phyloP scores from a whole-genome alignment of 805 yeast genomes.

The Ogataea dorogensis region DNA sequence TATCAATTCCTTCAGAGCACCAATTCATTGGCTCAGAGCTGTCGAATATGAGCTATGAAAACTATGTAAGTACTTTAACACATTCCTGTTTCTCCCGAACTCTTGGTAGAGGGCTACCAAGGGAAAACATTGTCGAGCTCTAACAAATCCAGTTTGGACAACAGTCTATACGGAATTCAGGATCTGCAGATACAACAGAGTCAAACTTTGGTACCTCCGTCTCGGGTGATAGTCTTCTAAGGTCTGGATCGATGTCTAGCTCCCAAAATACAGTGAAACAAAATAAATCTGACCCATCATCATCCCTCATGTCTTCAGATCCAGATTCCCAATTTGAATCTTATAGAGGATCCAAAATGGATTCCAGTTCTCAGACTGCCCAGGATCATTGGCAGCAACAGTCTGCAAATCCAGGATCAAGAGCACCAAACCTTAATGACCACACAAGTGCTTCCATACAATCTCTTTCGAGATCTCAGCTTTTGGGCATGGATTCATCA shows the following conservation, averaged over 20 bases:
- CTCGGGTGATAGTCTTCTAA: slow-evolving; percentile 17
- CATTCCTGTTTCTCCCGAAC: neutral
- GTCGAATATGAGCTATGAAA: slow-evolving; percentile 18
- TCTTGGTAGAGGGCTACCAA: neutral
- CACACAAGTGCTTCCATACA: slow-evolving; percentile 5
- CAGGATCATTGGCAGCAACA: slow-evolving; percentile 15
- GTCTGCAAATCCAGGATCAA: slow-evolving; percentile 5
- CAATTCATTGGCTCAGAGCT: neutral
- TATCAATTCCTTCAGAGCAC: neutral
- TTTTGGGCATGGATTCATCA: slow-evolving; percentile 14
- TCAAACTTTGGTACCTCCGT: slow-evolving; percentile 23
- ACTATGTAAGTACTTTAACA: slow-evolving; percentile 16
- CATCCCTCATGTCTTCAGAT: slow-evolving; percentile 9
- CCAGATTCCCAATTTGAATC: slow-evolving; percentile 16
- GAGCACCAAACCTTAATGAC: slow-evolving; percentile 10
- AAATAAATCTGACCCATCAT: slow-evolving; percentile 9
- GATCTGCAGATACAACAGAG: slow-evolving; percentile 22
- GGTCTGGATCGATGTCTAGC: slow-evolving; percentile 12
- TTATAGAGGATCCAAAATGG: slow-evolving; percentile 13
- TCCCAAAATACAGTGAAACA: slow-evolving; percentile 8
- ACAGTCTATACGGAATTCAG: slow-evolving; percentile 18
- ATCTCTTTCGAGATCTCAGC: slow-evolving; percentile 11
- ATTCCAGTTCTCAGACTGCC: slow-evolving; percentile 3
- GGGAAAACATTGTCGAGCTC: slow-evolving; percentile 6
- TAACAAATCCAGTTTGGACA: slow-evolving; percentile 3